These are phyloP conservation scores for Tricholoma furcatifolium DNA, from an alignment of 768 basidiomycete species.

Conservation along the genomic window DNA sequence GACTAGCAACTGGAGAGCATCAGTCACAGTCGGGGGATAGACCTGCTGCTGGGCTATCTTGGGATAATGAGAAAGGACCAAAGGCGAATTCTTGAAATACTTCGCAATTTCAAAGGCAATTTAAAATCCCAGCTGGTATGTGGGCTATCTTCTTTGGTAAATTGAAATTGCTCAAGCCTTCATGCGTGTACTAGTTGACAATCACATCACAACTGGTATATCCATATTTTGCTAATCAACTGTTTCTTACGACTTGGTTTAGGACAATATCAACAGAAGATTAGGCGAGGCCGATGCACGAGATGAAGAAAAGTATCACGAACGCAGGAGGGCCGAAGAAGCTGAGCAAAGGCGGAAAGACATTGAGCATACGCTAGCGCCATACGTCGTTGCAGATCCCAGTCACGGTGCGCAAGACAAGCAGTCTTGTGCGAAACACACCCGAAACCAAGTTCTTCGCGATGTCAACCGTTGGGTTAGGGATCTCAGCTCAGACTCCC, in stretches of 20 bases:
- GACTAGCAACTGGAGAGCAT: constrained; percentile 6
- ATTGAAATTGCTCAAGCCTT: too few relatives aligned
- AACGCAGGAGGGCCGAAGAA: background rate
- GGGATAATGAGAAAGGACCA: background rate
- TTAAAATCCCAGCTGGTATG: background rate
- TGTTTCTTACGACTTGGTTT: background rate
- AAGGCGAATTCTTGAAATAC: background rate
- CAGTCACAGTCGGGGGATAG: constrained; percentile 3
- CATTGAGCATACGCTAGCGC: constrained; percentile 1
- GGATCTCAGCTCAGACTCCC: background rate
- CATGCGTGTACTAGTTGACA: too few relatives aligned
- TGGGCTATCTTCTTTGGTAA: background rate
- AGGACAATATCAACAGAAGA: background rate
- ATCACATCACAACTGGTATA: too few relatives aligned
- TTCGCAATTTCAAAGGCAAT: background rate
- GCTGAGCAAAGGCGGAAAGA: constrained; percentile 9
- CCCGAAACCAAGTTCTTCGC: constrained; percentile 11
- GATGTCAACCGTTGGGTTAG: constrained; percentile 12
- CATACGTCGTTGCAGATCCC: constrained; percentile 9
- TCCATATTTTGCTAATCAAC: background rate
- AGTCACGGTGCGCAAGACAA: constrained; percentile 16
- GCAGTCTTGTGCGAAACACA: constrained; percentile 12
- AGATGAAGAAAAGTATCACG: background rate
- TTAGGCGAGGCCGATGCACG: background rate
- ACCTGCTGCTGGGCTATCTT: constrained; percentile 3